Conservation (phyloP, 345 rosid genomes). For the Gossypium herbaceum region DNA sequence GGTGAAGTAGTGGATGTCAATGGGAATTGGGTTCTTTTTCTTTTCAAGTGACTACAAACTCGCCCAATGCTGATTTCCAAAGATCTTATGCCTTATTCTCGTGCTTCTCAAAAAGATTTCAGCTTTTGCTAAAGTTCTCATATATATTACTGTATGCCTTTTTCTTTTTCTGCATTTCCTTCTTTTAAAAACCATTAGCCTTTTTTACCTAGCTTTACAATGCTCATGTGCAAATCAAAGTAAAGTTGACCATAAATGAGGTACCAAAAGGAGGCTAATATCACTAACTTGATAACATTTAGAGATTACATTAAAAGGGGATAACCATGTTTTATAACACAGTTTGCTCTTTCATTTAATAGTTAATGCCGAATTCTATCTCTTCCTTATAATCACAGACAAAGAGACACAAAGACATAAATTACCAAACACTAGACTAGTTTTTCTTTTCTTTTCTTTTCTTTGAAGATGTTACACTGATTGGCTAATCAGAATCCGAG, state of each 20-base stretch:
- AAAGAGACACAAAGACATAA: conserved; percentile 23
- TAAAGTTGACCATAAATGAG: neutral
- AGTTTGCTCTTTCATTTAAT: conserved; percentile 18
- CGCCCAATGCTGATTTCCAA: conserved; percentile 23
- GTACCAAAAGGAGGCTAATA: neutral
- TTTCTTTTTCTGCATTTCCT: conserved; percentile 8
- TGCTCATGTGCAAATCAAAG: conserved; percentile 9
- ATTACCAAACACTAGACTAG: conserved; percentile 30
- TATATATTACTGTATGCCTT: neutral
- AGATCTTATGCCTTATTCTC: conserved; percentile 29
- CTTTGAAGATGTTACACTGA: conserved; percentile 21
- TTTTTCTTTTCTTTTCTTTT: neutral
- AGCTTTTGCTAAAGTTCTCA: conserved; percentile 22
- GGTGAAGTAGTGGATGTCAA: neutral
- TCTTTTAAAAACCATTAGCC: conserved; percentile 24
- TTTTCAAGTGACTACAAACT: neutral
- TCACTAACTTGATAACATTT: conserved; percentile 9
- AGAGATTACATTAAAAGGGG: conserved; percentile 16
- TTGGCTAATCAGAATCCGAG: conserved; percentile 25
- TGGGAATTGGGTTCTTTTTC: conserved; percentile 47
- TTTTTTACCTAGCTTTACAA: conserved; percentile 23
- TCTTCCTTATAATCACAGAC: conserved; percentile 21
- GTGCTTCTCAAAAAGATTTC: conserved; percentile 20
- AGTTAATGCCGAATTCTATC: conserved; percentile 23
- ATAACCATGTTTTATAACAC: neutral